These are phyloP conservation scores for Colletotrichum tropicale DNA, from an alignment of 2,329 filamentous ascomycete species.

Conservation along the genomic window DNA sequence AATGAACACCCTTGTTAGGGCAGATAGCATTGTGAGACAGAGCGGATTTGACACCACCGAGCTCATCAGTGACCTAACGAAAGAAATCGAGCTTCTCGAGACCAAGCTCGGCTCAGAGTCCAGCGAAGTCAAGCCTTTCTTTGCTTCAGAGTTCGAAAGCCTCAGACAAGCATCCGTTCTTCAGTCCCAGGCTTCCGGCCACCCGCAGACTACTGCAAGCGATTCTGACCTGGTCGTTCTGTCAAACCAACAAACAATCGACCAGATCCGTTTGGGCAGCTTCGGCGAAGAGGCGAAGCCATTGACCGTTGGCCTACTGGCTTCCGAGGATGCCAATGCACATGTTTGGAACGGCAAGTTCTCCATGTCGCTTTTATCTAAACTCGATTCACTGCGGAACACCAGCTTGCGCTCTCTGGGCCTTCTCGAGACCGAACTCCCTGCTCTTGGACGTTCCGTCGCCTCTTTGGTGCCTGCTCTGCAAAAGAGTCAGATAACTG, in stretches of 20 bases:
- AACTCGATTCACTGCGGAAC: conserved; percentile 53
- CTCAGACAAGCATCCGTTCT: conserved; percentile 58
- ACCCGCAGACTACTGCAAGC: conserved; percentile 1
- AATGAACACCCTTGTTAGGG: conserved; percentile 58
- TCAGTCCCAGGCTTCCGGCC: conserved; percentile 26
- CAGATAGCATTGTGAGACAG: conserved; percentile 60
- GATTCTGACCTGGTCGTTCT: conserved; percentile 51
- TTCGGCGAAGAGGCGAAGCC: conserved; percentile 4
- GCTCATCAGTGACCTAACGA: conserved; percentile 53
- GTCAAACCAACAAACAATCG: conserved; percentile 47
- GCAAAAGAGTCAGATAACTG: conserved; percentile 50
- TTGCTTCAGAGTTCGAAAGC: conserved; percentile 60
- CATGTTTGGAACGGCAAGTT: conserved; percentile 45
- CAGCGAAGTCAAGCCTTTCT: conserved; percentile 49
- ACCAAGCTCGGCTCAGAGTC: conserved; percentile 45
- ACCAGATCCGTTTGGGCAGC: conserved; percentile 43
- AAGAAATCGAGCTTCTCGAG: conserved; percentile 59
- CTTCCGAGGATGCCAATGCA: conserved; percentile 1
- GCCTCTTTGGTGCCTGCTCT: conserved; percentile 54
- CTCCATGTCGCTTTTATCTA: conserved; percentile 54
- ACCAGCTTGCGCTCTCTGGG: conserved; percentile 65
- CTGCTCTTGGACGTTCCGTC: conserved; percentile 62
- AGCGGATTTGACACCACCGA: conserved; percentile 44
- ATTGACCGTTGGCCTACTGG: conserved; percentile 12
- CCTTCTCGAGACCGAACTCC: conserved; percentile 69